A percentile compares a stretch with the other conserved stretches of the same genome.
Evolutionary conservation across 768 basidiomycete species (phyloP).

Genomic region (Mycena vitilis): DNA sequence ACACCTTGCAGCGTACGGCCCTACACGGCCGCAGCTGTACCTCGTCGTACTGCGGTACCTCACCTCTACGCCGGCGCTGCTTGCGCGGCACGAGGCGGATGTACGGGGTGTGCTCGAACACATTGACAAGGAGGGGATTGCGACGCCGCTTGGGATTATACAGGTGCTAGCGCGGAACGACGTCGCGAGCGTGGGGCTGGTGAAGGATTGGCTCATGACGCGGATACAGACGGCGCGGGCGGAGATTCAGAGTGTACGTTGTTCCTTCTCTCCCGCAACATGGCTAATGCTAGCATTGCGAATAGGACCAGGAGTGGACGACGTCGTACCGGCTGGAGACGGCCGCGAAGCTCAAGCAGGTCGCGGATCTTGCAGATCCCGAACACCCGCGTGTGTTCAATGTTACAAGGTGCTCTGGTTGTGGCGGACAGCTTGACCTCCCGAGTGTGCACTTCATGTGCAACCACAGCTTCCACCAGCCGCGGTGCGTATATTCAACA

Average conservation of each 20-base stretch:
- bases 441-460: conserved; percentile 99
- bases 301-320: conserved; percentile 86
- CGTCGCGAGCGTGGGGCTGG: conserved; percentile 90
- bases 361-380: conserved; percentile 82
- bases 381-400: conserved; percentile 91
- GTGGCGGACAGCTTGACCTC: conserved; percentile 90
- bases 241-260: conserved; percentile 84
- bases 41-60: conserved; percentile 90
- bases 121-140: conserved; percentile 83
- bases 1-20: conserved; percentile 81
- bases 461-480: conserved; percentile 94
- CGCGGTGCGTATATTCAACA: conserved; percentile 59
- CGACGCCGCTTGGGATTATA: conserved; percentile 91
- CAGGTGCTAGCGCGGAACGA: conserved; percentile 90
- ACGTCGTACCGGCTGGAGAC: conserved; percentile 92
- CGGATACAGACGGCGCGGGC: conserved; percentile 78
- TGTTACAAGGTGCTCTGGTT: conserved; percentile 91
- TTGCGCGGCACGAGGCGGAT: conserved; percentile 78
- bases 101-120: conserved; percentile 77
- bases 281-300: conserved; percentile 1
- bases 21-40: conserved; percentile 78
- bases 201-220: conserved; percentile 90
- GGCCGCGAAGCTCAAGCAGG: conserved; percentile 79
- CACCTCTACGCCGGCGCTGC: conserved; percentile 81
- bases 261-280: conserved; percentile 7